These are phyloP conservation scores for Rhodotorula sp. DNA, from an alignment of 1,284 basidiomycete genomes.

Conservation along the genomic window DNA sequence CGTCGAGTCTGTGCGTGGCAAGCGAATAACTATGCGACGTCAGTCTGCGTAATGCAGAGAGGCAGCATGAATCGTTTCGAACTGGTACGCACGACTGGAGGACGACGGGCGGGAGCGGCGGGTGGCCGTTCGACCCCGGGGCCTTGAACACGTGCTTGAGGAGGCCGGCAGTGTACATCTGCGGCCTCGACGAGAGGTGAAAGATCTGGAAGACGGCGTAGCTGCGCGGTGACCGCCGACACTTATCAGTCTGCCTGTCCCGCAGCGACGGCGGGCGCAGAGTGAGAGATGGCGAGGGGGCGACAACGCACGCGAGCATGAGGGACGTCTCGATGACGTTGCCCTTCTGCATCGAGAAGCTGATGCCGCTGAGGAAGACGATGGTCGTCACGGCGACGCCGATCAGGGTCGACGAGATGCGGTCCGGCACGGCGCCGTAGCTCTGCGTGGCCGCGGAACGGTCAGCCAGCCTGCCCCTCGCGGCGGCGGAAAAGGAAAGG, in stretches of 20 bases:
- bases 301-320: slow-evolving; percentile 37
- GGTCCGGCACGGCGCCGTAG: slow-evolving; percentile 64
- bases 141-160: slow-evolving; percentile 34
- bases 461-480: no score
- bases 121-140: slow-evolving; percentile 38
- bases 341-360: slow-evolving; percentile 80
- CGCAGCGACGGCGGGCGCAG: neutral
- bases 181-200: slow-evolving; percentile 43
- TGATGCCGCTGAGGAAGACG: slow-evolving; percentile 85
- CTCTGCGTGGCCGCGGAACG: neutral
- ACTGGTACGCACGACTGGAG: slow-evolving; percentile 29
- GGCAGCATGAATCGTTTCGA: neutral
- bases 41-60: neutral
- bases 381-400: slow-evolving; percentile 71
- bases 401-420: slow-evolving; percentile 77
- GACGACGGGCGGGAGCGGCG: slow-evolving; percentile 41
- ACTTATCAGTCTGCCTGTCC: no score
- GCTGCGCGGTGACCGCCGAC: slow-evolving; percentile 1
- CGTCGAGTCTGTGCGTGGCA: slow-evolving; percentile 17
- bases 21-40: neutral
- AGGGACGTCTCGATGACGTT: slow-evolving; percentile 81
- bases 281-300: neutral
- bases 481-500: neutral
- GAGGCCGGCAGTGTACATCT: slow-evolving; percentile 43
- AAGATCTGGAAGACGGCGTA: slow-evolving; percentile 47